phyloP scores from a whole-genome alignment of 1,284 basidiomycete genomes.

The Sanghuangporus baumii region DNA sequence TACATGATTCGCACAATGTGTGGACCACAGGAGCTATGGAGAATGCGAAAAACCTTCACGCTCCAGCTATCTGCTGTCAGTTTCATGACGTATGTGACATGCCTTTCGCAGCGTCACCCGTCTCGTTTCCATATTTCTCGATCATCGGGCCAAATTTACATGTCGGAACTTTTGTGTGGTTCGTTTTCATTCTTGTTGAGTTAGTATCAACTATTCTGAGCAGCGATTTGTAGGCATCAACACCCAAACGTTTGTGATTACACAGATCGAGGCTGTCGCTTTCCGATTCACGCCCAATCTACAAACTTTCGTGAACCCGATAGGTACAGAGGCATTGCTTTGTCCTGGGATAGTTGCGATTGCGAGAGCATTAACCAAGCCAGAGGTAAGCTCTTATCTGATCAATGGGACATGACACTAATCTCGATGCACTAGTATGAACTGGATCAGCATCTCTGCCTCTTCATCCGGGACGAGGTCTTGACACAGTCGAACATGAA shows the following conservation, averaged over 20 bases:
- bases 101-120: slow-evolving; percentile 80
- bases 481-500: slow-evolving; percentile 62
- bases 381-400: slow-evolving; percentile 59
- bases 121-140: slow-evolving; percentile 86
- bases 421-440: slow-evolving; percentile 55
- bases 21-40: slow-evolving; percentile 86
- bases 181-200: slow-evolving; percentile 22
- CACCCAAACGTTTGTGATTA: slow-evolving; percentile 58
- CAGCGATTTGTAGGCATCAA: slow-evolving; percentile 34
- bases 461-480: slow-evolving; percentile 94
- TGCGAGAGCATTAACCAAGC: slow-evolving; percentile 84
- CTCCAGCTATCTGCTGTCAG: slow-evolving; percentile 83
- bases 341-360: slow-evolving; percentile 88
- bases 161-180: slow-evolving; percentile 89
- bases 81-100: slow-evolving; percentile 92
- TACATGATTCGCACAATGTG: slow-evolving; percentile 89
- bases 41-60: slow-evolving; percentile 96
- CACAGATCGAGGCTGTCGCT: slow-evolving; percentile 82
- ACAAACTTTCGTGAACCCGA: slow-evolving; percentile 88
- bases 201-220: not conserved
- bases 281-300: slow-evolving; percentile 98
- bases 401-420: slow-evolving; percentile 5
- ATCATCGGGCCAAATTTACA: slow-evolving; percentile 83
- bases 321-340: slow-evolving; percentile 88
- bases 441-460: slow-evolving; percentile 81